These are phyloP conservation scores for Candida multigemmis DNA, from an alignment of 805 yeast genomes.

Conservation along the genomic window DNA sequence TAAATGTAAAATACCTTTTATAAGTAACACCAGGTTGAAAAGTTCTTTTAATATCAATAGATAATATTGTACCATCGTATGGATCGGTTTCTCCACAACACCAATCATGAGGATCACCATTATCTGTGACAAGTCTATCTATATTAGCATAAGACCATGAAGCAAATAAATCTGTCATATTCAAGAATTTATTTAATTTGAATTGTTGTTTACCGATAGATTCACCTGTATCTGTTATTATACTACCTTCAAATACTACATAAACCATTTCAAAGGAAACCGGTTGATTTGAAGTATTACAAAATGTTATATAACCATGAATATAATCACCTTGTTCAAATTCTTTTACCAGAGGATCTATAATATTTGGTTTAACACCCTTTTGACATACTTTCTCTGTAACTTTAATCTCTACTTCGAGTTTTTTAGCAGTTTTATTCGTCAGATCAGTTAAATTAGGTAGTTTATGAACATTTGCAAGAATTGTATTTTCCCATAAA, in stretches of 20 bases:
- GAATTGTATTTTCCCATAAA: constrained; percentile 31
- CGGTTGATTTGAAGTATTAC: constrained; percentile 19
- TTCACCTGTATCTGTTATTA: constrained; percentile 16
- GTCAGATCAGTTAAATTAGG: constrained; percentile 21
- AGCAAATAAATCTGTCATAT: constrained; percentile 36
- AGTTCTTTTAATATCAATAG: constrained; percentile 26
- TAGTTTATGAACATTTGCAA: constrained; percentile 32
- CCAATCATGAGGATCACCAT: constrained; percentile 36
- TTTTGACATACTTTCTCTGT: constrained; percentile 31
- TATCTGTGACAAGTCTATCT: constrained; percentile 27
- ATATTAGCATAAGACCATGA: constrained; percentile 37
- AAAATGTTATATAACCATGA: constrained; percentile 33
- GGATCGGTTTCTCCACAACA: constrained; percentile 38
- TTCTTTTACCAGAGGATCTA: constrained; percentile 23
- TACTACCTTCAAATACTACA: constrained; percentile 31
- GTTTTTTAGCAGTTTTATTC: constrained; percentile 16
- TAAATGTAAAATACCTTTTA: constrained; percentile 32
- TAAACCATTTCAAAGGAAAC: constrained; percentile 36
- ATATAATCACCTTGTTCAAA: constrained; percentile 32
- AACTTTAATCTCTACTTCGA: constrained; percentile 24
- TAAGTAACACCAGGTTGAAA: constrained; percentile 30
- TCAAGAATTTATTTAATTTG: constrained; percentile 26
- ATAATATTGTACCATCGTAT: constrained; percentile 22
- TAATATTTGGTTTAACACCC: constrained; percentile 25
- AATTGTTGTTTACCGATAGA: constrained; percentile 16